Percentiles rank a stretch among this genome's conserved stretches.
phyloP scores from a whole-genome alignment of 495 filamentous ascomycete species.

The Podospora tetraspora region DNA sequence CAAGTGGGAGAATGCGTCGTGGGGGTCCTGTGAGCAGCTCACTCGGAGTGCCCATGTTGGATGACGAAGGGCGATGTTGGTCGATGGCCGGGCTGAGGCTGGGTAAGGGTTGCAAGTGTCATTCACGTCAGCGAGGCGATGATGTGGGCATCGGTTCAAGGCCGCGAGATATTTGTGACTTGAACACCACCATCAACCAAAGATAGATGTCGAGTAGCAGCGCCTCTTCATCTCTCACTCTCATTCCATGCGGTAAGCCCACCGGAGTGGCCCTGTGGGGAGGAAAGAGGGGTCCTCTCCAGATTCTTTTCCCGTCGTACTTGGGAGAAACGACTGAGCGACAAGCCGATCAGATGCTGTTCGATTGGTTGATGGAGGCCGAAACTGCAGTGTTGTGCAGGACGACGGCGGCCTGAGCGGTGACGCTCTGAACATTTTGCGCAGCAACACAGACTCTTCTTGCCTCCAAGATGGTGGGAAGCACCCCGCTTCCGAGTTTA shows the following conservation, averaged over 20 bases:
- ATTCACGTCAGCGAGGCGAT: not conserved
- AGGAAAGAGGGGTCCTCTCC: not conserved
- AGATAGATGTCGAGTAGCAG: not conserved
- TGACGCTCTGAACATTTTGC: not conserved
- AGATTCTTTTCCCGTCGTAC: not conserved
- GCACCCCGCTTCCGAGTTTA: not conserved
- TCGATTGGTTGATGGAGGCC: not conserved
- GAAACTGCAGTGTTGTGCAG: slow-evolving; percentile 5
- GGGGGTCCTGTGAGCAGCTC: not conserved
- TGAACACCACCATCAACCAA: not conserved
- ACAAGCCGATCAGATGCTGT: not conserved
- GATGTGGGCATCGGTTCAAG: not conserved
- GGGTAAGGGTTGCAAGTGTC: not conserved
- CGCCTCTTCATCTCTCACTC: not conserved
- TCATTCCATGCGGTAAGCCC: not conserved
- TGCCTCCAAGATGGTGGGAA: not conserved
- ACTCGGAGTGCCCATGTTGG: not conserved
- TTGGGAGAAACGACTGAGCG: not conserved
- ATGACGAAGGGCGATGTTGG: not conserved
- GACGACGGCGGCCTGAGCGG: slow-evolving; percentile 6
- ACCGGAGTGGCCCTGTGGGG: too few relatives aligned
- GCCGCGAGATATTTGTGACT: not conserved
- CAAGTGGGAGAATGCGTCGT: not conserved
- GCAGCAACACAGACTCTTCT: not conserved
- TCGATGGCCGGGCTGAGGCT: not conserved